These are phyloP conservation scores for Vigna trinervia DNA, from an alignment of 306 rosid species.

Conservation along the genomic window DNA sequence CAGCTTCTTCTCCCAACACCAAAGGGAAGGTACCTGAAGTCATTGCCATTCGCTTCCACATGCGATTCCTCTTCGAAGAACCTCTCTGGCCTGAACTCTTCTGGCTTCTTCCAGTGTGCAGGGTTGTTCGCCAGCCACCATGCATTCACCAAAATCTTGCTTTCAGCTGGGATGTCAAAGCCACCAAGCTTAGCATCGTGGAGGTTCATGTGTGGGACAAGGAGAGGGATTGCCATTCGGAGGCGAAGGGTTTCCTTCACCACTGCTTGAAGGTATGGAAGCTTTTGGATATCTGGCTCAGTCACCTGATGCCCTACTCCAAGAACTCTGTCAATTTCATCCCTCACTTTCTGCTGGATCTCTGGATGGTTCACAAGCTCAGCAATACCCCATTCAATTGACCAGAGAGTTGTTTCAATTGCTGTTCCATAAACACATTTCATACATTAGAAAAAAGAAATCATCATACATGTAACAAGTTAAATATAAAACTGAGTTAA, in stretches of 20 bases:
- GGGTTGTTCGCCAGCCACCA: conserved; percentile 98
- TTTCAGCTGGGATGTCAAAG: conserved; percentile 83
- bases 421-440: conserved; percentile 54
- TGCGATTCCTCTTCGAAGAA: conserved; percentile 84
- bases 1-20: conserved; percentile 92
- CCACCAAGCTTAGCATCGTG: conserved; percentile 76
- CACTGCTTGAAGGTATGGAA: conserved; percentile 93
- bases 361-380: conserved; percentile 90
- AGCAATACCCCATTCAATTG: conserved; percentile 91
- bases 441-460: not conserved
- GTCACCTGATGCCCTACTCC: conserved; percentile 72
- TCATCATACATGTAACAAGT: too few relatives aligned
- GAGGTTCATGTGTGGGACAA: conserved; percentile 95
- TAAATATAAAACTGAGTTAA: not conserved
- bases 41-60: conserved; percentile 93
- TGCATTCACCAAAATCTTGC: conserved; percentile 83
- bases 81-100: conserved; percentile 88
- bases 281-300: conserved; percentile 69
- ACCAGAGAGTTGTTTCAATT: conserved; percentile 90
- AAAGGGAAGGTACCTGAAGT: conserved; percentile 83
- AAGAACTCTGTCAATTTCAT: conserved; percentile 66
- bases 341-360: conserved; percentile 64
- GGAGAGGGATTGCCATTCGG: conserved; percentile 86
- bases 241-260: conserved; percentile 81
- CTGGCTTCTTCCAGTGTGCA: conserved; percentile 75